phyloP scores from a whole-genome alignment of 2,329 filamentous ascomycete species.

The Pseudogymnoascus sp. region DNA sequence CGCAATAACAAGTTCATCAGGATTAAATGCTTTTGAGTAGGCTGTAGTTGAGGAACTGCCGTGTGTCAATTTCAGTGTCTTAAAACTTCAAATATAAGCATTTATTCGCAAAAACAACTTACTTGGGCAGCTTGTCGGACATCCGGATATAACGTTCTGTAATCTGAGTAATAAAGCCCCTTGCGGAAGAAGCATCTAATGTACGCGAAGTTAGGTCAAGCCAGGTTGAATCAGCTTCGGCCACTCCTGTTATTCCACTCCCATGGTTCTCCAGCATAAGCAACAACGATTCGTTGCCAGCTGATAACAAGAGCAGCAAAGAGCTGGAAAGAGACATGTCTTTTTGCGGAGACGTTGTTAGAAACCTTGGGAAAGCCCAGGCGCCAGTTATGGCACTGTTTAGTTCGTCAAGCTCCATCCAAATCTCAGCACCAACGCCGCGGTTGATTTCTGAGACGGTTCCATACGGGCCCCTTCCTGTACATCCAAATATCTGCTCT shows the following conservation, averaged over 20 bases:
- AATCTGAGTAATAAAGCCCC: constrained; percentile 43
- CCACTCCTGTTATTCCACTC: constrained; percentile 36
- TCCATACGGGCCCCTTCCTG: constrained; percentile 55
- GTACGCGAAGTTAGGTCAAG: constrained; percentile 50
- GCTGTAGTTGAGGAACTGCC: background rate
- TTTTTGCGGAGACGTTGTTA: background rate
- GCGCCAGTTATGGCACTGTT: constrained; percentile 41
- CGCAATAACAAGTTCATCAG: constrained; percentile 7
- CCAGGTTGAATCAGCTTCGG: constrained; percentile 31
- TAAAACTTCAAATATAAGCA: background rate
- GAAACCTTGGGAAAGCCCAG: constrained; percentile 41
- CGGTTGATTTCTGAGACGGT: constrained; percentile 61
- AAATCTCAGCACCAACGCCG: constrained; percentile 63
- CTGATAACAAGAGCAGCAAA: constrained; percentile 22
- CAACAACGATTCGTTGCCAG: constrained; percentile 24
- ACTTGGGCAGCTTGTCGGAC: background rate
- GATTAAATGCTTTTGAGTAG: background rate
- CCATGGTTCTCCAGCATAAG: constrained; percentile 44
- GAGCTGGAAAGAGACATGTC: background rate
- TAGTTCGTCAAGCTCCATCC: constrained; percentile 44
- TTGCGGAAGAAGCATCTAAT: constrained; percentile 36
- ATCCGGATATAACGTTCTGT: constrained; percentile 38
- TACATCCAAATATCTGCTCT: constrained; percentile 60
- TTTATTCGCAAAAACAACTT: background rate
- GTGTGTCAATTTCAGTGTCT: background rate